Conservation (phyloP, 495 filamentous ascomycete genomes). For the Margaritispora aquatica region DNA sequence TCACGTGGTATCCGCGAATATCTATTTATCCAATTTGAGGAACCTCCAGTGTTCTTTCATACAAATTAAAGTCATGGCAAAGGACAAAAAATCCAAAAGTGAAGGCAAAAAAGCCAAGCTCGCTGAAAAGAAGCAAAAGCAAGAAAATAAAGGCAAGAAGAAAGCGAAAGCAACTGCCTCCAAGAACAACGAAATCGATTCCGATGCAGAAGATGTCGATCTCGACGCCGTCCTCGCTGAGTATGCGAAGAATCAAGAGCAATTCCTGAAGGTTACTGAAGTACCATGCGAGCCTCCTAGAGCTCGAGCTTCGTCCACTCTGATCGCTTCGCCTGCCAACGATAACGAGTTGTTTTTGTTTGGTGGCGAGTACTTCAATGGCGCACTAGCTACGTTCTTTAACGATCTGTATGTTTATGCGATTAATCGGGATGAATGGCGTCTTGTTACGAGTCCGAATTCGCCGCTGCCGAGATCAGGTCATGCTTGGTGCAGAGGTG, state of each 20-base stretch:
- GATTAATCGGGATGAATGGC: slow-evolving; percentile 83
- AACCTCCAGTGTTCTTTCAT: no score
- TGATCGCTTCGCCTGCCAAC: slow-evolving; percentile 79
- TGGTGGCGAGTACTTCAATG: slow-evolving; percentile 71
- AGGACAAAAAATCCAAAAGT: slow-evolving; percentile 54
- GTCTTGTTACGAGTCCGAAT: slow-evolving; percentile 81
- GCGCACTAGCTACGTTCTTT: slow-evolving; percentile 56
- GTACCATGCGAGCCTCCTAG: slow-evolving; percentile 65
- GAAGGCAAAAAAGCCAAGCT: slow-evolving; percentile 56
- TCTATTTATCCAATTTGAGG: no score
- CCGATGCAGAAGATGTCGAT: slow-evolving; percentile 90
- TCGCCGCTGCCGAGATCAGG: slow-evolving; percentile 86
- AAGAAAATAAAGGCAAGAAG: slow-evolving; percentile 57
- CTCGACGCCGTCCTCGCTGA: slow-evolving; percentile 93
- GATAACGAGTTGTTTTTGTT: slow-evolving; percentile 87
- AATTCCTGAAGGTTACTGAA: slow-evolving; percentile 91
- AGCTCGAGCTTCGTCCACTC: slow-evolving; percentile 67
- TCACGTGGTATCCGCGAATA: background rate
- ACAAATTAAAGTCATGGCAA: slow-evolving; percentile 47
- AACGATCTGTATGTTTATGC: slow-evolving; percentile 82
- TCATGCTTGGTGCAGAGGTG: slow-evolving; percentile 86
- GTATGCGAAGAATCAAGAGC: slow-evolving; percentile 78
- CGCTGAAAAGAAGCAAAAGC: slow-evolving; percentile 60
- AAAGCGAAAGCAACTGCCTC: slow-evolving; percentile 48
- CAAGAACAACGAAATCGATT: slow-evolving; percentile 64